These are phyloP conservation scores for Sporobolomyces roseus DNA, from an alignment of 768 basidiomycete species.

Conservation along the genomic window DNA sequence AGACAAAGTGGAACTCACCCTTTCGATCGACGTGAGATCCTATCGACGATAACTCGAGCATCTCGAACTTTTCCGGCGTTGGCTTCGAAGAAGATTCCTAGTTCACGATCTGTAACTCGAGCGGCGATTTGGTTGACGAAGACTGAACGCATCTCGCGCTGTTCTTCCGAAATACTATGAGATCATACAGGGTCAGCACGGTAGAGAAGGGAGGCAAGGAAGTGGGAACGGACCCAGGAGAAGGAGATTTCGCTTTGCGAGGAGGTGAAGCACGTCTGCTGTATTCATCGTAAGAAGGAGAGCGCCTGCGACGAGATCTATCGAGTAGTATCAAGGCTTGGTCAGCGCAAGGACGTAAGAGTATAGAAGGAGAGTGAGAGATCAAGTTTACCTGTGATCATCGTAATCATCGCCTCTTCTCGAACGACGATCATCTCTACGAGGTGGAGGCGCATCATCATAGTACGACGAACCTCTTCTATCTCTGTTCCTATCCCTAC, in stretches of 20 bases:
- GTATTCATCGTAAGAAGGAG: conserved; percentile 43
- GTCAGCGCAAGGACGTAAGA: neutral
- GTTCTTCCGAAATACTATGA: conserved; percentile 63
- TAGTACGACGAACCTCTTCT: conserved; percentile 50
- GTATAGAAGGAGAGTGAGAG: neutral
- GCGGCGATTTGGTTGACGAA: conserved; percentile 98
- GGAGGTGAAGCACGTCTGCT: conserved; percentile 41
- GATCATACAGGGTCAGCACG: no score
- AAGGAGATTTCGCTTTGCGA: conserved; percentile 49
- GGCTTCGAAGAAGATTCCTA: conserved; percentile 98
- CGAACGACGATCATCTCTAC: conserved; percentile 15
- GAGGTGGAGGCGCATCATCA: conserved; percentile 53
- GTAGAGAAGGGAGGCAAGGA: conserved; percentile 50
- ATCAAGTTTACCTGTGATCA: conserved; percentile 50
- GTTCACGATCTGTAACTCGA: conserved; percentile 89
- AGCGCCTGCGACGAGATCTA: conserved; percentile 53
- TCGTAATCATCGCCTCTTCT: conserved; percentile 21
- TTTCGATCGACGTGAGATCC: conserved; percentile 92
- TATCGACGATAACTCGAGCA: conserved; percentile 90
- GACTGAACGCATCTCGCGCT: conserved; percentile 95
- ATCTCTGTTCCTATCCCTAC: conserved; percentile 38
- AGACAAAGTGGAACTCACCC: conserved; percentile 59
- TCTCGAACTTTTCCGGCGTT: conserved; percentile 93
- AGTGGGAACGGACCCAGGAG: conserved; percentile 50
- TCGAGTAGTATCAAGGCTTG: neutral